Conservation (phyloP, 192 early-diverging fungal genomes). For the Backusella tarrabulga region DNA sequence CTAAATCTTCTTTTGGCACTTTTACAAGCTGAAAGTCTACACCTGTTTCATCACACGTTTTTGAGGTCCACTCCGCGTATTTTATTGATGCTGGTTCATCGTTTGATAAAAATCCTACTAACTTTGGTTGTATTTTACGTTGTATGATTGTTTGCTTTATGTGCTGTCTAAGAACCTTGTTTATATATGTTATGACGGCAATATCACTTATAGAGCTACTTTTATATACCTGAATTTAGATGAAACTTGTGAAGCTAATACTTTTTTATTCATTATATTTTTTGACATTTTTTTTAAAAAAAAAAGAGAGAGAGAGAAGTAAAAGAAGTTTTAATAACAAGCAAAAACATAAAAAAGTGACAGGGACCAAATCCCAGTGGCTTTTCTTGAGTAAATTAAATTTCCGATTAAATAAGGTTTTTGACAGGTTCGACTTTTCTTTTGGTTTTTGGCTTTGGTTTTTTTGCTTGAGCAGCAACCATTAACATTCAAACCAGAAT, state of each 20-base stretch:
- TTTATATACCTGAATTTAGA: conserved; percentile 58
- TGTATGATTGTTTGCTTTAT: conserved; percentile 61
- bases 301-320: not conserved
- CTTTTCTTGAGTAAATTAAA: not conserved
- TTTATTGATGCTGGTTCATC: conserved; percentile 87
- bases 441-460: not conserved
- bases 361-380: not conserved
- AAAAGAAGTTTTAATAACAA: not conserved
- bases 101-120: conserved; percentile 96
- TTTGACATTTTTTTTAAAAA: not conserved
- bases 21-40: conserved; percentile 88
- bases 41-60: conserved; percentile 87
- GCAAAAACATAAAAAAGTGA: not conserved
- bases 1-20: conserved; percentile 78
- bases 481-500: not conserved
- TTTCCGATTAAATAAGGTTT: not conserved
- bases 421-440: not conserved
- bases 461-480: not conserved
- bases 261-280: conserved; percentile 44
- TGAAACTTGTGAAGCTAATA: conserved; percentile 64
- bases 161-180: conserved; percentile 41
- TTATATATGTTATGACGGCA: not conserved
- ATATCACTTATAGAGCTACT: not conserved
- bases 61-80: conserved; percentile 95
- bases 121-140: conserved; percentile 58